Evolutionary conservation across 108 stramenopile species (phyloP), one percentile per base, ranked within the genome.

Genomic region (Cyclotella sp.): DNA sequence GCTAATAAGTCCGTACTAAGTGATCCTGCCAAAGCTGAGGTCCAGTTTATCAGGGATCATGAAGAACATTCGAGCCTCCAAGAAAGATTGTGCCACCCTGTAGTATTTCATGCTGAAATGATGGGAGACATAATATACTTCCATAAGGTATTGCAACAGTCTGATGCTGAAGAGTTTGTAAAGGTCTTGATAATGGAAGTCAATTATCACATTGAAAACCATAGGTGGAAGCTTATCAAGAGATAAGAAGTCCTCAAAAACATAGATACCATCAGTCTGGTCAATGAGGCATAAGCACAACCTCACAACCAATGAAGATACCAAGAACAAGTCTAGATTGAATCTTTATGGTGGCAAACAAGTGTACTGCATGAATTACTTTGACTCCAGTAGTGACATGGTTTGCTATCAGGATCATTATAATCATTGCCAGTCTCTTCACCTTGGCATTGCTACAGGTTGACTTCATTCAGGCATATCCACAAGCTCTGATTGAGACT

Each of bases 101-200:
- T 73, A 22, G 72, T 41, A 30, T 73, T 73, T 41, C 41, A 40
- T 43, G 72, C 72, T 11, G 54, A 73, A 27, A 62, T 46, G 60
- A 53, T 47, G 3, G 59, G 28, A 5, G 69, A 81, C 68, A 63
- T 59, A 0, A 75, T 81, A 67, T 29, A 75, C 39, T 28, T 69
- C 11, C 41, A 82, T 26, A 34, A 77, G 40, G 81, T 75, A 0
- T 66, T 76, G 49, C 24, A 24, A 19, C 44, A 70, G 51, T 63
- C 68, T 6, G 75, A 82, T 30, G 34, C 49, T 27, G n/a, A 15
- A 5, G 30, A 82, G 34, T 82, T 76, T 40, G 18, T 57, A 8
- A 44, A 54, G 3, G 75, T 75, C 1, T 45, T 75, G 6, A 28
- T 68, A 27, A 68, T 69, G 68, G 73, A 81, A 52, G 28, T 81